Percentiles rank a stretch among this genome's conserved stretches.
phyloP scores from a whole-genome alignment of 2,329 filamentous ascomycete species.

The Tolypocladium tropicale region DNA sequence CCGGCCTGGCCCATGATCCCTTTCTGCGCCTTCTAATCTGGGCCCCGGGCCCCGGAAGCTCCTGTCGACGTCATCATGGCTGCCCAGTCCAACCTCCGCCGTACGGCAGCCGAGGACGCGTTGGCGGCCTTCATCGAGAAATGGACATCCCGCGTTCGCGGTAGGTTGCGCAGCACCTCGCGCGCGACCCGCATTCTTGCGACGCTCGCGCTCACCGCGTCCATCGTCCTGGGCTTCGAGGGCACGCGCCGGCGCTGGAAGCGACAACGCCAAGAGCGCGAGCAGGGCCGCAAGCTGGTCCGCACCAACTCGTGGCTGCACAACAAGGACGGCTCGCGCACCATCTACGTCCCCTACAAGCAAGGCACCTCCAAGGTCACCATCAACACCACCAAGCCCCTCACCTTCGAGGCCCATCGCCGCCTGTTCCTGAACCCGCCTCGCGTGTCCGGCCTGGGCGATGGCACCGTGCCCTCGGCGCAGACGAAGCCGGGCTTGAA shows the following conservation, averaged over 20 bases:
- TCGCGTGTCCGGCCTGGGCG: slow-evolving; percentile 64
- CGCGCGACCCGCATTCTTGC: slow-evolving; percentile 64
- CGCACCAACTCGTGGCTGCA: slow-evolving; percentile 86
- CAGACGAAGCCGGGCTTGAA: slow-evolving; percentile 93
- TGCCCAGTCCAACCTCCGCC: slow-evolving; percentile 72
- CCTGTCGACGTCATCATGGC: slow-evolving; percentile 49
- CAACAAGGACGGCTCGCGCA: slow-evolving; percentile 89
- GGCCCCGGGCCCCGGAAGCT: neutral
- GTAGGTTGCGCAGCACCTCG: slow-evolving; percentile 53
- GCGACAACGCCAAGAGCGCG: slow-evolving; percentile 62
- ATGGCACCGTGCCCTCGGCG: slow-evolving; percentile 69
- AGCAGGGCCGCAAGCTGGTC: slow-evolving; percentile 71
- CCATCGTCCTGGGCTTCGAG: slow-evolving; percentile 70
- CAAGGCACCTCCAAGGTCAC: slow-evolving; percentile 81
- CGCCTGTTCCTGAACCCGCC: slow-evolving; percentile 88
- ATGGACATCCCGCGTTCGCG: slow-evolving; percentile 42
- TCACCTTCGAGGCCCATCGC: slow-evolving; percentile 93
- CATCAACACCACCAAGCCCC: slow-evolving; percentile 79
- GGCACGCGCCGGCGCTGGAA: slow-evolving; percentile 72
- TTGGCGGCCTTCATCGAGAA: slow-evolving; percentile 53
- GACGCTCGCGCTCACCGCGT: slow-evolving; percentile 63
- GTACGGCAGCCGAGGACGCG: slow-evolving; percentile 54
- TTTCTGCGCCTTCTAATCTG: neutral
- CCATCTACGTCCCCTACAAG: slow-evolving; percentile 91
- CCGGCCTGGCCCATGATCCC: neutral